Evolutionary conservation across 345 rosid genomes (phyloP), one percentile per base, ranked within the genome.

Genomic region (Lagerstroemia speciosa): DNA sequence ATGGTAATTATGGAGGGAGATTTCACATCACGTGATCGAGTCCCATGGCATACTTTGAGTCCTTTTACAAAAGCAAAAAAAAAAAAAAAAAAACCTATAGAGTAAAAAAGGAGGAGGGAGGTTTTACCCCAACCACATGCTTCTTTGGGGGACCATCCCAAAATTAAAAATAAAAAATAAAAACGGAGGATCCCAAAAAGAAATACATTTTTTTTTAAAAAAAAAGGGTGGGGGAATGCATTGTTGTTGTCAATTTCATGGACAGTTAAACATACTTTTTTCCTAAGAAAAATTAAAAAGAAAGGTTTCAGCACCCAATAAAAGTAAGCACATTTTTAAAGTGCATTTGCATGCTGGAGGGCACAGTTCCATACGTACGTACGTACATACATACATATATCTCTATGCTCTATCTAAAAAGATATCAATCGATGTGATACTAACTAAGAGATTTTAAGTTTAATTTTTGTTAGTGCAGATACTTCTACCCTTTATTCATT

Each of bases 141-240:
- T 81, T 72, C 74, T 33, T 27, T 78, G 67, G 57, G 27, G 57
- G 57, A 52, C 27, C 57, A 52, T 52, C 9, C n/a, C n/a, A 52
- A 73, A 55, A 52, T 68, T 63, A 65, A 41, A 62, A 68, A 62
- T 14, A 38, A 10, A 57, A 62, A 66, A 73, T 76, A 73, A 78
- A n/a, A n/a, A n/a, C n/a, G n/a, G 83, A 74, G 80, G 83, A 86
- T 86, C 87, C 87, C 86, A 78, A 80, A 81, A 83, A 76, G 77
- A 11, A 45, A 45, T 9, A 45, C 3, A 15, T 15, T 11, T 11
- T 11, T 11, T n/a, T n/a, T n/a, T n/a, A 15, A 45, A 45, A 45
- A 45, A 3, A 3, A 45, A 45, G 11, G 15, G 3, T 11, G 15
- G 19, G 19, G 16, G 19, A 45, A 45, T 3, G 17, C 19, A 11